phyloP scores from a whole-genome alignment of 495 filamentous ascomycete species.

The Astrocystis sublimbata region DNA sequence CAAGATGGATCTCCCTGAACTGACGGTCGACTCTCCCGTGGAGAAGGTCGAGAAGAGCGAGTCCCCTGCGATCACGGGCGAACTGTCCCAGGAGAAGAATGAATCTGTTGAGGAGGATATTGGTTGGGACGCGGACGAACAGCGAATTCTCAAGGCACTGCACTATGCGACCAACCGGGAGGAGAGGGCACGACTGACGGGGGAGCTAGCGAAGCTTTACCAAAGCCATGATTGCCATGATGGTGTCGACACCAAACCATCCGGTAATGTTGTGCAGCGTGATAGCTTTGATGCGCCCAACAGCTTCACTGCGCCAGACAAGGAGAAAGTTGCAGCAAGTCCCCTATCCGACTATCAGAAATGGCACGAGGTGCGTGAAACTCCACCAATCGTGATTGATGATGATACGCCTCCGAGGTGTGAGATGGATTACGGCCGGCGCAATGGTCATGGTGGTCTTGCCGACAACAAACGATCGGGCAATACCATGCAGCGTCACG shows the following conservation, averaged over 20 bases:
- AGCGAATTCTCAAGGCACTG: not conserved
- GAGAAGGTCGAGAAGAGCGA: too few species aligned
- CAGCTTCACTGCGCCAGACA: not conserved
- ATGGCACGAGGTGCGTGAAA: too few species aligned
- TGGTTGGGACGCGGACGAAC: not conserved
- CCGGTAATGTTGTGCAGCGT: not conserved
- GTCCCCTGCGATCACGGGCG: not conserved
- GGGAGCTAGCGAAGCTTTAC: not conserved
- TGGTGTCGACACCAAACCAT: not conserved
- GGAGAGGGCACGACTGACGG: not conserved
- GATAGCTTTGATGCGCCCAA: not conserved
- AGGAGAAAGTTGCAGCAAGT: not conserved
- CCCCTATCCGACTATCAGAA: too few species aligned
- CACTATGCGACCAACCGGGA: not conserved
- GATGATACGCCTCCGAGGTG: too few species aligned
- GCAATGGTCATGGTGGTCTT: too few species aligned
- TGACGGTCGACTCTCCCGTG: too few species aligned
- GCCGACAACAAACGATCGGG: too few species aligned
- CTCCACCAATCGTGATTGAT: too few species aligned
- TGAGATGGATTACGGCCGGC: too few species aligned
- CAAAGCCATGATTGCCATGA: not conserved
- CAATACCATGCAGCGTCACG: too few species aligned
- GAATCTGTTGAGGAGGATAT: not conserved
- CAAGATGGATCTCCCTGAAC: too few species aligned
- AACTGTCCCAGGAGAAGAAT: not conserved